phyloP scores from a whole-genome alignment of 2,329 filamentous ascomycete genomes.

The Didymella arachidicola region DNA sequence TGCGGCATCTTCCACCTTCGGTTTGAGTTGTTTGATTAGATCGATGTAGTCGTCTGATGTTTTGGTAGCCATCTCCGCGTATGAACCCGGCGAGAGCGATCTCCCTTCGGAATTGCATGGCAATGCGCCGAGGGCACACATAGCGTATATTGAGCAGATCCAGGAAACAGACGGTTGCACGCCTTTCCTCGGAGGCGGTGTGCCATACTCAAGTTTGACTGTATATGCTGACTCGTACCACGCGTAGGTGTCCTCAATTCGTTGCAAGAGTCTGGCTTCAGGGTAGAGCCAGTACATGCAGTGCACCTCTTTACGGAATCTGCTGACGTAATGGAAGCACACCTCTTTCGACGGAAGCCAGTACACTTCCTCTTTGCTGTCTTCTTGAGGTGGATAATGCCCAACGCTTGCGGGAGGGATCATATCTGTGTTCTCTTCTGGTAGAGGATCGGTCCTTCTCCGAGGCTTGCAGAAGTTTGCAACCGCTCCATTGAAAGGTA shows the following conservation, averaged over 20 bases:
- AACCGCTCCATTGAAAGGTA: conserved; percentile 50
- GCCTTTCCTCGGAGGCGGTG: conserved; percentile 16
- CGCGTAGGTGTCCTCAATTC: conserved; percentile 46
- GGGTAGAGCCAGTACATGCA: conserved; percentile 50
- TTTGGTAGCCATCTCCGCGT: conserved; percentile 33
- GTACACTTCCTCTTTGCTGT: conserved; percentile 28
- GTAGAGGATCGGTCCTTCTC: conserved; percentile 16
- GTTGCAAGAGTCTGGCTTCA: conserved; percentile 42
- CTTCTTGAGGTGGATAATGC: conserved; percentile 41
- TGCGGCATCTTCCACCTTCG: conserved; percentile 46
- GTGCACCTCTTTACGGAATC: conserved; percentile 48
- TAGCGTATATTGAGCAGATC: conserved; percentile 49
- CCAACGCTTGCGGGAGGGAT: conserved; percentile 44
- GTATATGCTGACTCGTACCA: conserved; percentile 20
- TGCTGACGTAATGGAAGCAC: conserved; percentile 44
- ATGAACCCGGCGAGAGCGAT: conserved; percentile 32
- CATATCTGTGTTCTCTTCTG: conserved; percentile 27
- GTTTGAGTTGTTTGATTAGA: conserved; percentile 45
- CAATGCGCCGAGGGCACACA: conserved; percentile 47
- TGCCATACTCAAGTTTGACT: conserved; percentile 13
- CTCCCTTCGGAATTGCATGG: conserved; percentile 32
- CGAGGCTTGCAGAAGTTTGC: conserved; percentile 38
- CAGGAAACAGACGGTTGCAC: conserved; percentile 38
- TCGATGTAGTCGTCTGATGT: conserved; percentile 45
- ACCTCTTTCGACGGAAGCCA: conserved; percentile 43